Conservation (phyloP, 768 basidiomycete genomes). For the Serendipita sp. region DNA sequence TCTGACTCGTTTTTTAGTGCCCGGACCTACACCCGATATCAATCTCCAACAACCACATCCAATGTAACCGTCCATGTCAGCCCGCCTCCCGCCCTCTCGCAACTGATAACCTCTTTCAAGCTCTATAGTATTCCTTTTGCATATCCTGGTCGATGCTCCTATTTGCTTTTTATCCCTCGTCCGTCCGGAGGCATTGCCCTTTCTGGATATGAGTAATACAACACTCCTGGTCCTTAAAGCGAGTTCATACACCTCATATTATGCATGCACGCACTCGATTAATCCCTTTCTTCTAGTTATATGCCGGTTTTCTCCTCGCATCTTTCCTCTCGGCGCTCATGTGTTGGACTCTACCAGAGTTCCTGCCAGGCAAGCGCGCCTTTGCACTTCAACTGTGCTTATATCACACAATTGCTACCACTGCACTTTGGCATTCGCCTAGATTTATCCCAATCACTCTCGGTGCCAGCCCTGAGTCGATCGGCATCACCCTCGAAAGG, state of each 20-base stretch:
- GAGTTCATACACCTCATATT: slow-evolving; percentile 9
- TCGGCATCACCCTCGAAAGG: not conserved
- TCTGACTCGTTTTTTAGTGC: not conserved
- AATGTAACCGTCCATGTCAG: not conserved
- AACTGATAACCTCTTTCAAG: slow-evolving; percentile 22
- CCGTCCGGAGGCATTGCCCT: slow-evolving; percentile 34
- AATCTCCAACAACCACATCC: not conserved
- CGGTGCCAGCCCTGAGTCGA: slow-evolving; percentile 36
- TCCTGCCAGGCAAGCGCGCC: slow-evolving; percentile 72
- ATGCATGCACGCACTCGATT: not conserved
- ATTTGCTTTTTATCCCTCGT: slow-evolving; percentile 49
- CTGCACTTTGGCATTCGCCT: slow-evolving; percentile 57
- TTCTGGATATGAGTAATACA: slow-evolving; percentile 71
- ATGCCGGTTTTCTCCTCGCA: slow-evolving; percentile 43
- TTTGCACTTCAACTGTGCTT: slow-evolving; percentile 59
- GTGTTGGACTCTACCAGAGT: slow-evolving; percentile 67
- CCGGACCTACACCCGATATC: not conserved
- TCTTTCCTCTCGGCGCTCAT: slow-evolving; percentile 47
- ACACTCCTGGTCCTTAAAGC: slow-evolving; percentile 63
- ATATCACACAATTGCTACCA: slow-evolving; percentile 60
- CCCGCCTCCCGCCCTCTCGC: not conserved
- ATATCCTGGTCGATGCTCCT: slow-evolving; percentile 65
- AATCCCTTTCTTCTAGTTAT: slow-evolving; percentile 32
- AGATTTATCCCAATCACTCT: slow-evolving; percentile 65
- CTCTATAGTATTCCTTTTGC: slow-evolving; percentile 56